These are phyloP conservation scores for Astragalus glycyphyllos DNA, from an alignment of 306 rosid species.

Conservation along the genomic window DNA sequence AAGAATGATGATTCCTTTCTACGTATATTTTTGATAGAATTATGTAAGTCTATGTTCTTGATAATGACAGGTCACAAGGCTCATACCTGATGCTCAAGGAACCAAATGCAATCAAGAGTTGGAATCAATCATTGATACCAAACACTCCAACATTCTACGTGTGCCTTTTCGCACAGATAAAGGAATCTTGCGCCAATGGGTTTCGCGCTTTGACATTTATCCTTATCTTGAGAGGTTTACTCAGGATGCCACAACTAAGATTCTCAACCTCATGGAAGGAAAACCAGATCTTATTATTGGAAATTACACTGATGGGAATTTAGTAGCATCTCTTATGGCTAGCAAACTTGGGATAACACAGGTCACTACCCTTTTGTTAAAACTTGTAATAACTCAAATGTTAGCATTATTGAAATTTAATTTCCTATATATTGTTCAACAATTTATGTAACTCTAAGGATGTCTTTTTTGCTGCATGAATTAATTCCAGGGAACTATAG, in stretches of 20 bases:
- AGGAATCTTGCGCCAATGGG: slow-evolving; percentile 73
- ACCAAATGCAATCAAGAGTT: slow-evolving; percentile 79
- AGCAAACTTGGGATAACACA: slow-evolving; percentile 79
- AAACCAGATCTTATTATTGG: slow-evolving; percentile 87
- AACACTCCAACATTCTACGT: slow-evolving; percentile 70
- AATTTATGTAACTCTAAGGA: slow-evolving; percentile 3
- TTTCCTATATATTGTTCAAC: slow-evolving; percentile 15
- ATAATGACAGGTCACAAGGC: slow-evolving; percentile 70
- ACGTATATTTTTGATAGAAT: background rate
- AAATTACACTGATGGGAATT: slow-evolving; percentile 90
- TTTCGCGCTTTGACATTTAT: slow-evolving; percentile 88
- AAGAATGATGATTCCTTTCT: background rate
- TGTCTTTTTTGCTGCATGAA: slow-evolving; percentile 25
- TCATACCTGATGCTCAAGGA: slow-evolving; percentile 87
- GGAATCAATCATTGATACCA: slow-evolving; percentile 75
- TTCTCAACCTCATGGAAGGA: slow-evolving; percentile 71
- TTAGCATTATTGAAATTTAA: background rate
- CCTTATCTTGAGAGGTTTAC: slow-evolving; percentile 85
- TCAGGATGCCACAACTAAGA: slow-evolving; percentile 74
- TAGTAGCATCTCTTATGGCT: slow-evolving; percentile 88
- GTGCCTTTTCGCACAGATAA: slow-evolving; percentile 77
- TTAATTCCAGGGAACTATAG: slow-evolving; percentile 75
- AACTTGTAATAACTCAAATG: background rate
- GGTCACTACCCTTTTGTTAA: slow-evolving; percentile 43
- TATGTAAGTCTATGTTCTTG: slow-evolving; percentile 29